Percentiles rank a stretch among this genome's conserved stretches.
phyloP scores from a whole-genome alignment of 225 moss, liverwort and hornwort species.

The Neckera pumila region DNA sequence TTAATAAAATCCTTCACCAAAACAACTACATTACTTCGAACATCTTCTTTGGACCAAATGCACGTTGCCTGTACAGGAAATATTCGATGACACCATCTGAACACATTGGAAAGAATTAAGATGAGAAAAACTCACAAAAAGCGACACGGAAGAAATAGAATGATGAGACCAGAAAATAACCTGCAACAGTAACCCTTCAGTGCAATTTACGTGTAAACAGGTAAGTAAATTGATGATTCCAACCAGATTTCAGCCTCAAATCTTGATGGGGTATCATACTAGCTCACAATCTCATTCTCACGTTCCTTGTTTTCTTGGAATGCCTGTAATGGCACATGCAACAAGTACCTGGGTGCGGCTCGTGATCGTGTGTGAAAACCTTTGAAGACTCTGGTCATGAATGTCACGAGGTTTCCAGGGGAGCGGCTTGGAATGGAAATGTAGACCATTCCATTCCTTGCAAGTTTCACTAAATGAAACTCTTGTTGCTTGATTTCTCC shows the following conservation, averaged over 20 bases:
- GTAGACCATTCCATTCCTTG: slow-evolving; percentile 75
- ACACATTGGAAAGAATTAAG: neutral
- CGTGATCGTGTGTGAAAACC: slow-evolving; percentile 48
- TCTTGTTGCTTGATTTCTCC: neutral
- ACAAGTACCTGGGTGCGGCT: slow-evolving; percentile 51
- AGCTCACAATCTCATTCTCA: neutral
- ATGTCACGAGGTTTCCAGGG: slow-evolving; percentile 34
- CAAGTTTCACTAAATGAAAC: slow-evolving; percentile 73
- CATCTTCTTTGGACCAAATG: slow-evolving; percentile 38
- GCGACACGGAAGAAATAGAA: neutral
- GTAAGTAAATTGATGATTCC: neutral
- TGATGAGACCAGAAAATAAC: neutral
- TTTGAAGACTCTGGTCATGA: slow-evolving; percentile 39
- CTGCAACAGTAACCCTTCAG: neutral
- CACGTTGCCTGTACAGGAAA: slow-evolving; percentile 80
- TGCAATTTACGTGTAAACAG: neutral
- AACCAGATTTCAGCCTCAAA: neutral
- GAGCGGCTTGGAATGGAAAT: slow-evolving; percentile 45
- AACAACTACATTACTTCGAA: slow-evolving; percentile 30
- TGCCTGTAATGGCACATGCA: neutral
- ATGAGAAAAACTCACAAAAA: neutral
- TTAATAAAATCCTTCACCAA: slow-evolving; percentile 45
- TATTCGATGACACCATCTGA: slow-evolving; percentile 88
- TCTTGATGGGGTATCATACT: neutral
- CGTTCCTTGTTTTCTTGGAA: neutral